A percentile compares a stretch with the other conserved stretches of the same genome.
These are phyloP conservation scores for Emergomyces orientalis DNA, from an alignment of 2,329 filamentous ascomycete genomes.

Conservation along the genomic window DNA sequence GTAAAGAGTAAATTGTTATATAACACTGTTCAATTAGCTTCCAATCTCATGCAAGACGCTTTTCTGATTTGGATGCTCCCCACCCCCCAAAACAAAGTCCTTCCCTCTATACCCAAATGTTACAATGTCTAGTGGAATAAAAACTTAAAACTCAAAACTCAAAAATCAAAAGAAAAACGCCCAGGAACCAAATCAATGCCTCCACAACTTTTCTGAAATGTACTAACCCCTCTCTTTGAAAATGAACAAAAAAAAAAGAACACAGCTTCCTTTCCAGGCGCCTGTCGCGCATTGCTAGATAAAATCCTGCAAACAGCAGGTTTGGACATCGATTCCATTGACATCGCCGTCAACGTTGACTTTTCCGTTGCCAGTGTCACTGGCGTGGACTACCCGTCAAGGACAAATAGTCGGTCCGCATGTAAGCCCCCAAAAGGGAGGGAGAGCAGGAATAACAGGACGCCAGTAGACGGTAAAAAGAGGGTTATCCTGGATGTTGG, in stretches of 20 bases:
- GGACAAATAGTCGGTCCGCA: background rate
- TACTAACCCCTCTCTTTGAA: background rate
- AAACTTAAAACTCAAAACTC: too few relatives aligned
- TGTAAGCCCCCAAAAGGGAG: background rate
- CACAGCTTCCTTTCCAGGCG: constrained; percentile 34
- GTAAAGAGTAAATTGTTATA: too few relatives aligned
- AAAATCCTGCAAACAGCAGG: constrained; percentile 40
- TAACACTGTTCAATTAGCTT: background rate
- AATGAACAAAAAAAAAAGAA: constrained; percentile 17
- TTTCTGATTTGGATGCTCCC: background rate
- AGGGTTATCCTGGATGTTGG: constrained; percentile 43
- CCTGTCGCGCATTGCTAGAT: constrained; percentile 42
- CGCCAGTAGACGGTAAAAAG: background rate
- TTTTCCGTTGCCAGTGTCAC: background rate
- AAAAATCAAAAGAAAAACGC: background rate
- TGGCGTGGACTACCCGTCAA: background rate
- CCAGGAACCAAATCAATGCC: background rate
- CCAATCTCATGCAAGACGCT: background rate
- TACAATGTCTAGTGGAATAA: background rate
- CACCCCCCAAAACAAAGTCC: background rate
- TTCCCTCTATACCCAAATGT: background rate
- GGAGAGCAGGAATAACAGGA: background rate
- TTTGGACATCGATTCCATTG: background rate
- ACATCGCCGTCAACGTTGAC: background rate
- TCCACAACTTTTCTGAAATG: background rate